Conservation (phyloP, 371 early-diverging fungal species). For the Circinella minor region DNA sequence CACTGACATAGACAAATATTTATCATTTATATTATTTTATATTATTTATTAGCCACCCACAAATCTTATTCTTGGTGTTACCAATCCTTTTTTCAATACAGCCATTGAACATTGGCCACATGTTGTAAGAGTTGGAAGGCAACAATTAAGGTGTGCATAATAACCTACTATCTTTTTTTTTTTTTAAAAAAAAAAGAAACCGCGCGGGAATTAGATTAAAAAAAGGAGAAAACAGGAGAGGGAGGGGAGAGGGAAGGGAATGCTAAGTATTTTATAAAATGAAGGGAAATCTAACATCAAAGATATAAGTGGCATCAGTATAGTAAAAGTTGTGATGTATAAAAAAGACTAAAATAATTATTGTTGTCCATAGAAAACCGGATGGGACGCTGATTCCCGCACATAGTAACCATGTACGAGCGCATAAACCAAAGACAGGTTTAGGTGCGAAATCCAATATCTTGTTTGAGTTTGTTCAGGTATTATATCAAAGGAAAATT, state of each 20-base stretch:
- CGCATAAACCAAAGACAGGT: slow-evolving; percentile 29
- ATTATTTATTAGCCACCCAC: slow-evolving; percentile 63
- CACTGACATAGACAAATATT: too few species aligned
- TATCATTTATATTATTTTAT: slow-evolving; percentile 7
- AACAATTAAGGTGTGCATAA: slow-evolving; percentile 50
- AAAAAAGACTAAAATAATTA: background rate
- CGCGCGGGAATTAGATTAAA: background rate
- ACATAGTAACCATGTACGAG: slow-evolving; percentile 31
- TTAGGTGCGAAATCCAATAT: slow-evolving; percentile 41
- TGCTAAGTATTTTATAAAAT: background rate
- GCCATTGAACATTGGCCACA: slow-evolving; percentile 94
- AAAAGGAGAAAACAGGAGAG: background rate
- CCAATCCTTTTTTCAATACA: slow-evolving; percentile 93
- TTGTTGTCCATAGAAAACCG: slow-evolving; percentile 40
- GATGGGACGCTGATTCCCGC: slow-evolving; percentile 46
- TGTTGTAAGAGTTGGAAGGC: slow-evolving; percentile 76
- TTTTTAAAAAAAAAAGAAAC: too few species aligned
- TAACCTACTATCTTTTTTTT: too few species aligned
- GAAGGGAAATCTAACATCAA: background rate
- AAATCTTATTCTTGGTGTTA: slow-evolving; percentile 89
- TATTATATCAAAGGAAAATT: slow-evolving; percentile 10
- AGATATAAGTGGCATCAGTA: background rate
- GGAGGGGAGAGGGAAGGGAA: background rate
- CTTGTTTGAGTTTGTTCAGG: slow-evolving; percentile 63
- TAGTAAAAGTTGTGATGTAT: background rate